A percentile compares a stretch with the other conserved stretches of the same genome.
Conservation (phyloP, 2,329 filamentous ascomycete species). For the Fusarium multiceps region DNA sequence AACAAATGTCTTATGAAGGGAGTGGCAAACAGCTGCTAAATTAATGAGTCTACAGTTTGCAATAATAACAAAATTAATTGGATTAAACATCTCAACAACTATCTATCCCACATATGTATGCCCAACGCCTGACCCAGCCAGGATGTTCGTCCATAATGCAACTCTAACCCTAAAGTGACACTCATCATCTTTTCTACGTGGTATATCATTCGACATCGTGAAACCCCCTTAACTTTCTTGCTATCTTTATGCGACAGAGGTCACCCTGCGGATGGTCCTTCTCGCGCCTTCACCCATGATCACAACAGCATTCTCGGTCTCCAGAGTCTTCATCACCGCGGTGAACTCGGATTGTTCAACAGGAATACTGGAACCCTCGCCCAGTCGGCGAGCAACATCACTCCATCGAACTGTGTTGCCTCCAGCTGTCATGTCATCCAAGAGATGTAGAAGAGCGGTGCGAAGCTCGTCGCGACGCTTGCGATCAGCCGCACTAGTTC, state of each 20-base stretch:
- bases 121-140: constrained; percentile 42
- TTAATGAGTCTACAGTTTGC: background rate
- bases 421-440: constrained; percentile 82
- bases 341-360: constrained; percentile 85
- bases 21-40: background rate
- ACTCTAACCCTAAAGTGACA: constrained; percentile 14
- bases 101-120: constrained; percentile 37
- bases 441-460: constrained; percentile 75
- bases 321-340: constrained; percentile 81
- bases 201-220: constrained; percentile 44
- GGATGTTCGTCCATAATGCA: constrained; percentile 25
- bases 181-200: constrained; percentile 33
- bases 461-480: constrained; percentile 87
- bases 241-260: constrained; percentile 42
- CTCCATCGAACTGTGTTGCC: constrained; percentile 77
- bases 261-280: constrained; percentile 83
- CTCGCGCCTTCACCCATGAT: constrained; percentile 86
- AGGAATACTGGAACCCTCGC: constrained; percentile 75
- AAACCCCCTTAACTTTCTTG: constrained; percentile 3
- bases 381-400: constrained; percentile 80
- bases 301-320: constrained; percentile 85
- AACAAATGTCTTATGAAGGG: constrained; percentile 2
- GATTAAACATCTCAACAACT: constrained; percentile 19
- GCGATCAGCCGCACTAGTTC: constrained; percentile 89
- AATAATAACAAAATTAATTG: constrained; percentile 22